Evolutionary conservation across 176 grass and related monocot genomes (phyloP).

Genomic region (Oryza longistaminata): DNA sequence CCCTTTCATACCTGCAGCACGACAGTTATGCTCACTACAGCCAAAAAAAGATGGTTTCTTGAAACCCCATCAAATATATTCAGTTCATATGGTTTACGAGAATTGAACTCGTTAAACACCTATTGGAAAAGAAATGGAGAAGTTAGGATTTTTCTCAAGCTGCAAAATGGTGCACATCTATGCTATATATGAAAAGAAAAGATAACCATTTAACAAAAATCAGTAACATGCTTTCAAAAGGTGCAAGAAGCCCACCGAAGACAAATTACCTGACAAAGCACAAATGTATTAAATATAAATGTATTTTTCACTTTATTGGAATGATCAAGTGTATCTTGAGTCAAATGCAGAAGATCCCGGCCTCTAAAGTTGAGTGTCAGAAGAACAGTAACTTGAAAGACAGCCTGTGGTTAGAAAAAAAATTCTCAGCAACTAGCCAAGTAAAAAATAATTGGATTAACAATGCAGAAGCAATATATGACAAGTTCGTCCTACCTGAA

Average conservation of each 20-base stretch:
- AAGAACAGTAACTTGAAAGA: conserved; percentile 86
- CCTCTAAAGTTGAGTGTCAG: conserved; percentile 78
- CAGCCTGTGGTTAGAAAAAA: conserved; percentile 61
- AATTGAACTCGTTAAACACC: conserved; percentile 97
- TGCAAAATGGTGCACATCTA: background rate
- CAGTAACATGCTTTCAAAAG: background rate
- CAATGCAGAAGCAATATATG: background rate
- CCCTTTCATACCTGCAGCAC: conserved; percentile 68
- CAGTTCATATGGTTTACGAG: conserved; percentile 81
- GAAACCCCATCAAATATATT: conserved; percentile 80
- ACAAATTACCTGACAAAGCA: conserved; percentile 74
- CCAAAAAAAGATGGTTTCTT: conserved; percentile 76
- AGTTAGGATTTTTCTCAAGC: conserved; percentile 35
- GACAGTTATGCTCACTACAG: conserved; percentile 60
- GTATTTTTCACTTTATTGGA: conserved; percentile 89
- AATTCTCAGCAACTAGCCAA: conserved; percentile 17
- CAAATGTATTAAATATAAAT: conserved; percentile 97
- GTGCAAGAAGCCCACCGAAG: background rate
- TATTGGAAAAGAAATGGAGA: conserved; percentile 35
- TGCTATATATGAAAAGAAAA: conserved; percentile 8
- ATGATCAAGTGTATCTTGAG: conserved; percentile 46
- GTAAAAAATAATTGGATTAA: background rate
- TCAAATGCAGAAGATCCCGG: conserved; percentile 62
- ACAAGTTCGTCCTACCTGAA: conserved; percentile 64
- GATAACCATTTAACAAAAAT: conserved; percentile 9